Evolutionary conservation across 1,284 basidiomycete genomes (phyloP), one percentile per base, ranked within the genome.

Genomic region (Cutaneotrichosporon sp.): DNA sequence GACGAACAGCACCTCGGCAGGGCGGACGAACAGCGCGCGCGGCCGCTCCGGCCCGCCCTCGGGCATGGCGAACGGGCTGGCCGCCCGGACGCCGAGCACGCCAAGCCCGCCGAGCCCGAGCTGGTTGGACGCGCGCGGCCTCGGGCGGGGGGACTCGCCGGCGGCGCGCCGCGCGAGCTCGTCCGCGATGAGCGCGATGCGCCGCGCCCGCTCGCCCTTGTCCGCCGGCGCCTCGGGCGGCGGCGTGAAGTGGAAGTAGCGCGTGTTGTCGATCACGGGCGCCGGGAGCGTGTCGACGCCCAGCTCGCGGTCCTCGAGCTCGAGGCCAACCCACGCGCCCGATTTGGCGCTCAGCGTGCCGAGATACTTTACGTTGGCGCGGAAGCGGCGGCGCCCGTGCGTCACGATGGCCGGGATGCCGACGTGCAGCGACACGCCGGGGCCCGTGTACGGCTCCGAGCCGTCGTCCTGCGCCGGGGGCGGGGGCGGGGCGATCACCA

Each of bases 321-420:
- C 93, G 5, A 97, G 87, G 5, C 93, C 94, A 5, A 97, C 90
- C 92, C 92, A 97, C 0, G 89, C 87, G 0, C 92, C 93, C 6
- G 89, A 90, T 56, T 85, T 83, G n/a, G n/a, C n/a, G n/a, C n/a
- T n/a, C n/a, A 95, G 85, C 69, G 89, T 87, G 3, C 92, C 93
- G 56, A 95, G 91, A 72, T 95, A 95, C 9, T 91, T 83, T 22
- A 92, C 91, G 68, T 87, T 88, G 1, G 92, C 93, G 57, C 88
- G 87, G 83, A 95, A 94, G 13, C 91, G 85, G 62, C 87, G 88
- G 33, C 89, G 84, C 69, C 89, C 89, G 22, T 88, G 88, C 0
- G 88, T 87, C 59, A 95, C 90, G 72, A 95, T 92, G 79, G 92
- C 95, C 0, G 92, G 91, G 52, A 95, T 95, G 8, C 93, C 92